phyloP scores from a whole-genome alignment of 768 basidiomycete genomes.

The Hericium alpestre region DNA sequence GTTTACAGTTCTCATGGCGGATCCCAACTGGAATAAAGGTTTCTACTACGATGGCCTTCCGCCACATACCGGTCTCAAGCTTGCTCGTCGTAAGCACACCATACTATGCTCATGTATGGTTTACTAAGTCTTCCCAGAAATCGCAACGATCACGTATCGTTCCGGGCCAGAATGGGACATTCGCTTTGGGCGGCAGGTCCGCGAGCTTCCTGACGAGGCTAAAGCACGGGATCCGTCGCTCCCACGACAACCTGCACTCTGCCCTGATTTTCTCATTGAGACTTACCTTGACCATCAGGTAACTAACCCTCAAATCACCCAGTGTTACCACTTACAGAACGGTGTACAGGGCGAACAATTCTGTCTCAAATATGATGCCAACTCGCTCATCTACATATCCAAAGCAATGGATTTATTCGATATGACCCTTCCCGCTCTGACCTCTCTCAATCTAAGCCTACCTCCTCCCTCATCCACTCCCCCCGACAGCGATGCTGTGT shows the following conservation, averaged over 20 bases:
- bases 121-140: constrained; percentile 45
- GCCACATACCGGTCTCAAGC: constrained; percentile 96
- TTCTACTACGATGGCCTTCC: constrained; percentile 96
- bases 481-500: constrained; percentile 37
- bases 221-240: constrained; percentile 1
- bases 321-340: not conserved
- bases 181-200: constrained; percentile 81
- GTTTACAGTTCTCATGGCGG: constrained; percentile 88
- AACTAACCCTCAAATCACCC: constrained; percentile 6
- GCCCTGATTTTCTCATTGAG: constrained; percentile 96
- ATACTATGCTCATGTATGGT: constrained; percentile 8
- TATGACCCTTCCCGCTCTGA: constrained; percentile 71
- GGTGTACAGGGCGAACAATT: constrained; percentile 83
- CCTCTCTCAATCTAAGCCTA: constrained; percentile 46
- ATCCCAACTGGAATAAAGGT: constrained; percentile 98
- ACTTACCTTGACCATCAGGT: constrained; percentile 93
- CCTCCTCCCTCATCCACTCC: constrained; percentile 15
- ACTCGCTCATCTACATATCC: constrained; percentile 95
- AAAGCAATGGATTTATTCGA: constrained; percentile 99
- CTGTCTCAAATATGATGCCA: constrained; percentile 97
- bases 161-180: constrained; percentile 99
- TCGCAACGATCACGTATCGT: constrained; percentile 97
- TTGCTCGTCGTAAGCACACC: constrained; percentile 71
- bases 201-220: constrained; percentile 24
- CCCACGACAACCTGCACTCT: constrained; percentile 56